Base-by-base conservation (phyloP, 345 rosid species). In the Brassica carinata region DNA sequence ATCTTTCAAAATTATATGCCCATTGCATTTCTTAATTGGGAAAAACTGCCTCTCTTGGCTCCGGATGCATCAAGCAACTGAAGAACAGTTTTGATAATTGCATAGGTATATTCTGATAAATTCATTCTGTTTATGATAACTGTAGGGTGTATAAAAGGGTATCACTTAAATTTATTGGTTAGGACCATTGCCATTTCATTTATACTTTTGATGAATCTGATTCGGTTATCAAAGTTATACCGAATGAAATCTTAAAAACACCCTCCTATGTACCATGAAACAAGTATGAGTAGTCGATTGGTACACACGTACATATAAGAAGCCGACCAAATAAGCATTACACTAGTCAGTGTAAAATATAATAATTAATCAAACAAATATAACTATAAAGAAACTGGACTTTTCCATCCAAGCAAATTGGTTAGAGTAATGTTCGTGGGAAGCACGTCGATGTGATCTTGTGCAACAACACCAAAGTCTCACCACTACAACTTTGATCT, bases 401-500 rank as follows among this genome's bases (percentile, higher is more conserved):
- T 23, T 63, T n/a, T 58, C n/a, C 10, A 23, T 65, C 73, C 45
- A 75, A 75, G 17, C 77, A 71, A 64, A 57, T 66, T 43, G 74
- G 77, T 61, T 67, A 48, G 59, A 77, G 18, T 43, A 65, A 71
- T 43, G 77, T 81, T 66, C 17, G 81, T 81, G 81, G 84, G 48
- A 67, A 77, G 74, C 81, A 81, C 78, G 68, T 72, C 34, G 14
- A 6, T 48, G 70, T 72, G 67, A 65, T 81, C 78, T 77, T 81
- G 74, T 66, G 78, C 48, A 43, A 45, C 27, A 11, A 33, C 65
- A 81, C 74, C 81, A 61, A 81, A 67, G 14, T 76, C 71, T 76
- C 70, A 81, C 84, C 77, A 76, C 61, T 48, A 63, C 76, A 70
- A 80, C 72, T 80, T 80, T 45, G 59, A 81, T 75, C 43, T 81